Conservation (phyloP, 176 grass and related monocot genomes). For the Coix lacrymajobi region DNA sequence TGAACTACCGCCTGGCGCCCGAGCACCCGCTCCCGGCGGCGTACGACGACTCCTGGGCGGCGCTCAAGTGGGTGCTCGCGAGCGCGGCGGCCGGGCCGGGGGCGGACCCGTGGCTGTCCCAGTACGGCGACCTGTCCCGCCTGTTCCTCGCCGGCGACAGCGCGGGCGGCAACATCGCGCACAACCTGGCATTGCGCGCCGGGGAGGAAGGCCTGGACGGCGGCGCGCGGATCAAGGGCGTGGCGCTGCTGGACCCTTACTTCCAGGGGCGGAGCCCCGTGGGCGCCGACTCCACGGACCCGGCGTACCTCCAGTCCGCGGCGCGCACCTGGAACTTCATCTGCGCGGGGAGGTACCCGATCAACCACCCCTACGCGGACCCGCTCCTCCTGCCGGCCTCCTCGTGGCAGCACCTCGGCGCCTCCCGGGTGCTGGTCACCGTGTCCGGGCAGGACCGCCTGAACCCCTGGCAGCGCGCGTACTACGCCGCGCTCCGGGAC, state of each 20-base stretch:
- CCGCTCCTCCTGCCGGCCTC: constrained; percentile 34
- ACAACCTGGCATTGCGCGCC: constrained; percentile 66
- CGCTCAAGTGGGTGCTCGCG: constrained; percentile 62
- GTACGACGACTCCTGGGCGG: constrained; percentile 76
- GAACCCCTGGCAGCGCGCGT: constrained; percentile 45
- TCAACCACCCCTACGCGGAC: constrained; percentile 68
- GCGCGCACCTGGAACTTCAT: constrained; percentile 62
- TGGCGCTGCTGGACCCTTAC: constrained; percentile 70
- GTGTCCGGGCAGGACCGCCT: constrained; percentile 48
- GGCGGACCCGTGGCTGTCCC: constrained; percentile 55
- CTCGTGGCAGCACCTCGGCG: constrained; percentile 44
- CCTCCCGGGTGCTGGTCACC: constrained; percentile 49
- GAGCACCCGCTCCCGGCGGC: constrained; percentile 72
- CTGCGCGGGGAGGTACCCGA: constrained; percentile 47
- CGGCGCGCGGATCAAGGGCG: constrained; percentile 41
- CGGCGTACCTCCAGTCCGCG: constrained; percentile 41
- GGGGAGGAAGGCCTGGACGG: constrained; percentile 32
- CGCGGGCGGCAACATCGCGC: constrained; percentile 83
- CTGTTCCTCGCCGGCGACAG: constrained; percentile 77
- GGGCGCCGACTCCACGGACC: constrained; percentile 37
- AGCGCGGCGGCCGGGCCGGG: constrained; percentile 5
- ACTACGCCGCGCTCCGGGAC: constrained; percentile 32
- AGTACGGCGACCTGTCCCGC: constrained; percentile 50
- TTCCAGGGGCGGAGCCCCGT: constrained; percentile 61
- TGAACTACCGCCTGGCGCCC: constrained; percentile 75